These are phyloP conservation scores for Podaxis sp. DNA, from an alignment of 768 basidiomycete genomes.

Conservation along the genomic window DNA sequence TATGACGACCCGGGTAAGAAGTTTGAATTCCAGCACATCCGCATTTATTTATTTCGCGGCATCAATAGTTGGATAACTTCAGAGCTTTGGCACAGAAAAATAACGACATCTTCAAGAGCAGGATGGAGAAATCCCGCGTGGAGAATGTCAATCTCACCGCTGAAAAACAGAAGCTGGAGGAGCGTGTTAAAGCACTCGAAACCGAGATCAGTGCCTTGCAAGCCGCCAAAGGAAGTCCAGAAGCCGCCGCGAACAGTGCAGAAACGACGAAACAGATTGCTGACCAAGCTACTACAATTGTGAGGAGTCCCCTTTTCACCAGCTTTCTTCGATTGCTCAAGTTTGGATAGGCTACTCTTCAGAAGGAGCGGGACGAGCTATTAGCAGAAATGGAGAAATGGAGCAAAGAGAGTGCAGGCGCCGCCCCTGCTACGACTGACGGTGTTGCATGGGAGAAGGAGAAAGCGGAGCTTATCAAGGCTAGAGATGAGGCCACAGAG, in stretches of 20 bases:
- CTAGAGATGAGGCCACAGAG: conserved; percentile 58
- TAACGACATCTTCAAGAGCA: conserved; percentile 28
- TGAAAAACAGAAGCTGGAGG: conserved; percentile 39
- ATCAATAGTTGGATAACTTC: conserved; percentile 39
- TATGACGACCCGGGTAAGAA: conserved; percentile 21
- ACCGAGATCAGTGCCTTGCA: conserved; percentile 34
- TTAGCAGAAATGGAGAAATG: conserved; percentile 57
- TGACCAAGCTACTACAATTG: conserved; percentile 37
- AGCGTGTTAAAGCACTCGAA: conserved; percentile 38
- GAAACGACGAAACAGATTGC: conserved; percentile 26
- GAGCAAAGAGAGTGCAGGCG: conserved; percentile 29
- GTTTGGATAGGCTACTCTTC: conserved; percentile 46
- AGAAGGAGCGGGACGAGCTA: conserved; percentile 60
- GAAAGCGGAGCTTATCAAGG: conserved; percentile 55
- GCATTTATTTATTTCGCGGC: neutral
- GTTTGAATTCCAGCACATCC: neutral
- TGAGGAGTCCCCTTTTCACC: conserved; percentile 22
- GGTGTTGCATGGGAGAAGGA: conserved; percentile 52
- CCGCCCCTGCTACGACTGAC: conserved; percentile 29
- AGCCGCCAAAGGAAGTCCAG: conserved; percentile 21
- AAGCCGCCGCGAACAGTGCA: conserved; percentile 23
- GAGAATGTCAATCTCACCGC: conserved; percentile 34
- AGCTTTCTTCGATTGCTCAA: neutral
- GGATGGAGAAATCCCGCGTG: conserved; percentile 34
- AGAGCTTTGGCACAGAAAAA: conserved; percentile 32